Evolutionary conservation across 139 green algal genomes (phyloP), one percentile per base, ranked within the genome.

Genomic region (Coccomyxa sp.): DNA sequence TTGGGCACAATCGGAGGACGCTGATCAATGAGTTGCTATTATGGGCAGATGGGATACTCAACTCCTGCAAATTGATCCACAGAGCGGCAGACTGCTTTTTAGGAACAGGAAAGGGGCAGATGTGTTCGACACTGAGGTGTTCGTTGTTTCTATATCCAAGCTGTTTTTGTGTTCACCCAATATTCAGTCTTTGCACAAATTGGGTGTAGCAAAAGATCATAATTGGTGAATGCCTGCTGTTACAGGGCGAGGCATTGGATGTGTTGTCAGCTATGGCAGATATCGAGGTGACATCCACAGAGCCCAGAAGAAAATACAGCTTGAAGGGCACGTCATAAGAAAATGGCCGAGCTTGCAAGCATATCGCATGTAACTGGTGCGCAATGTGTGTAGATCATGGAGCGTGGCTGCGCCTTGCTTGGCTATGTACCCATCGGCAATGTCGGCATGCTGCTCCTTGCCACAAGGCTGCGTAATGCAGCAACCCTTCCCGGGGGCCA

Each of bases 401-500:
- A 88, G 15, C 81, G 88, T 4, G 94, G 92, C 16, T 89, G 86
- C 18, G 91, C 95, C 17, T 85, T 98, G 38, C 86, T 99, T 27
- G 96, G 96, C 13, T 98, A 97, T 71, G 88, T 86, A 1, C 91
- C 94, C 0, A 84, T 96, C 0, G 95, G 93, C 13, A 82, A 85
- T 31, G 82, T 90, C 28, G 94, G 85, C 0, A 88, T 96, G 60
- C 80, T 99, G 59, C 90, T 99, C 63, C 60, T 99, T 78, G 96
- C 92, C 15, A 96, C 95, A n/a, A 90, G 89, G 31, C 81, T 93
- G 25, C 87, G 90, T 0, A 79, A 92, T 14, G 94, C 94, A 0
- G 92, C 91, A 10, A 85, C 83, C 21, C 90, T 99, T 28, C 96
- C 96, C 12, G 96, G 96, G 14, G 93, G 94, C 15, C 95, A 99